A percentile compares a stretch with the other conserved stretches of the same genome.
Conservation (phyloP, 768 basidiomycete genomes). For the Galerina sulciceps region DNA sequence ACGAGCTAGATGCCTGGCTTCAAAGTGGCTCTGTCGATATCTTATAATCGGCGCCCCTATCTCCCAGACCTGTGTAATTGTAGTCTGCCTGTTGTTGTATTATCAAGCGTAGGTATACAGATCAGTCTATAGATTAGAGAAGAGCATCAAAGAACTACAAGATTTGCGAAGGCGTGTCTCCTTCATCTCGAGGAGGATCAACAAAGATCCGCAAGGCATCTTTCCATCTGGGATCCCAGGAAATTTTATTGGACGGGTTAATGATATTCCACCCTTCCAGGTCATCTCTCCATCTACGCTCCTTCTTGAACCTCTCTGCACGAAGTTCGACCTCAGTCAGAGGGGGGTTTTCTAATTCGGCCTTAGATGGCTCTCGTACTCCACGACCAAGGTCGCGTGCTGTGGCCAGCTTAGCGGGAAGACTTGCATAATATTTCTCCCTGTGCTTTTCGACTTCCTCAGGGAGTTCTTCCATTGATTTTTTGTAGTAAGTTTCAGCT, state of each 20-base stretch:
- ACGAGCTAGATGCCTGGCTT: constrained; percentile 72
- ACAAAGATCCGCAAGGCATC: constrained; percentile 65
- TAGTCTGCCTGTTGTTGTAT: constrained; percentile 9
- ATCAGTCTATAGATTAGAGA: constrained; percentile 10
- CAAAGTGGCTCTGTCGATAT: constrained; percentile 67
- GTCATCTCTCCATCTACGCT: constrained; percentile 83
- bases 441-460: constrained; percentile 70
- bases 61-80: not conserved
- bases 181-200: constrained; percentile 36
- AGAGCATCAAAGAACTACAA: not conserved
- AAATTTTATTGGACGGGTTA: constrained; percentile 59
- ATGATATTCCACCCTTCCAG: constrained; percentile 81
- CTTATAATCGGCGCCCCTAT: constrained; percentile 23
- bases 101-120: constrained; percentile 5
- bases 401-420: constrained; percentile 66
- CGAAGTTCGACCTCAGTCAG: constrained; percentile 88
- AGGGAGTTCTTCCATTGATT: constrained; percentile 55
- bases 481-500: constrained; percentile 71
- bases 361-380: constrained; percentile 83
- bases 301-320: constrained; percentile 88
- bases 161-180: not conserved
- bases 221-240: constrained; percentile 80
- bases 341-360: constrained; percentile 77
- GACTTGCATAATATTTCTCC: constrained; percentile 73
- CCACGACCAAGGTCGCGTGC: constrained; percentile 80